Evolutionary conservation across 768 basidiomycete genomes (phyloP).

Genomic region (Podaxis sp.): DNA sequence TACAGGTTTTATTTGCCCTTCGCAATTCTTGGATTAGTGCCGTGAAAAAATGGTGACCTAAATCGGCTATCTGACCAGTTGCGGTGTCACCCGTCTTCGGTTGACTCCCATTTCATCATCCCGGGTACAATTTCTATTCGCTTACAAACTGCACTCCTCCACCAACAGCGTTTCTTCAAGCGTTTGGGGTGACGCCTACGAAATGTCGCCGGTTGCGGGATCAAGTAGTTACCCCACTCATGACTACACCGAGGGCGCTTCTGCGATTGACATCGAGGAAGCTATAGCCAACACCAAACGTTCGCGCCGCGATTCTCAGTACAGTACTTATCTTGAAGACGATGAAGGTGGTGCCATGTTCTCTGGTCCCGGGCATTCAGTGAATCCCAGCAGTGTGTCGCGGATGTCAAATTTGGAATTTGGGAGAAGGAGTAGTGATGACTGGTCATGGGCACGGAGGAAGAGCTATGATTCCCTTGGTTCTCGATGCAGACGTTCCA

Average conservation of each 20-base stretch:
- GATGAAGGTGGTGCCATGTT: slow-evolving; percentile 68
- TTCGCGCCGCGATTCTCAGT: slow-evolving; percentile 65
- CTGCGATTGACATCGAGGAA: slow-evolving; percentile 63
- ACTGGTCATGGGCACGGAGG: slow-evolving; percentile 43
- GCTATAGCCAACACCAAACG: slow-evolving; percentile 49
- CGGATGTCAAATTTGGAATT: slow-evolving; percentile 66
- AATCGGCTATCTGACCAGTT: background rate
- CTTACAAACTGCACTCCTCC: slow-evolving; percentile 17
- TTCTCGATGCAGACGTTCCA: slow-evolving; percentile 36
- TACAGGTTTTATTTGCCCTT: background rate
- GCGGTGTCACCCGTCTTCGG: background rate
- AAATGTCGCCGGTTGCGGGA: slow-evolving; percentile 38
- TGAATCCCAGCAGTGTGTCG: slow-evolving; percentile 75
- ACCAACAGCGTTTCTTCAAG: slow-evolving; percentile 4
- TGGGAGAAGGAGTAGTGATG: slow-evolving; percentile 53
- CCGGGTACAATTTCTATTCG: background rate
- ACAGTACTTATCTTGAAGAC: slow-evolving; percentile 52
- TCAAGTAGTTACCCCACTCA: slow-evolving; percentile 26
- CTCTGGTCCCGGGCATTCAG: slow-evolving; percentile 67
- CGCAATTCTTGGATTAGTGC: background rate
- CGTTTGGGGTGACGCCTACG: slow-evolving; percentile 24
- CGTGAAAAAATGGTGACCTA: background rate
- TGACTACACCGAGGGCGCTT: slow-evolving; percentile 89
- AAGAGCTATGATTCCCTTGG: slow-evolving; percentile 44
- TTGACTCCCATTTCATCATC: background rate